phyloP scores from a whole-genome alignment of 306 rosid genomes.

The Sphenostylis stenocarpa region DNA sequence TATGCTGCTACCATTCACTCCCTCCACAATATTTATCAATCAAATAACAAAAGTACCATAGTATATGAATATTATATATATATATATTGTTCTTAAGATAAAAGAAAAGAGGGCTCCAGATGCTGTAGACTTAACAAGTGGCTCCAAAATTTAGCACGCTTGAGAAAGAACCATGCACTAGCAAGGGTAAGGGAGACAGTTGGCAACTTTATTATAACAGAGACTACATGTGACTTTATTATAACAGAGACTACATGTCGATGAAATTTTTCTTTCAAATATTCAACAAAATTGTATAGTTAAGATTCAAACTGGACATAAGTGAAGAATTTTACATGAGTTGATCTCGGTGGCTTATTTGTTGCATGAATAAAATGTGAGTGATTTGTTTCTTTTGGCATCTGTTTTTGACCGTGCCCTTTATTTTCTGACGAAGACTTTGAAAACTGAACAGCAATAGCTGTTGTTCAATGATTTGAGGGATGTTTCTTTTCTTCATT shows the following conservation, averaged over 20 bases:
- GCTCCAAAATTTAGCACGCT: conserved; percentile 41
- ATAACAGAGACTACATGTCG: neutral
- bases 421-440: conserved; percentile 28
- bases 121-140: conserved; percentile 29
- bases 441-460: conserved; percentile 22
- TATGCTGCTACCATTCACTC: neutral
- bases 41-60: too few species aligned
- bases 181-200: conserved; percentile 17
- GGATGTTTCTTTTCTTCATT: conserved; percentile 32
- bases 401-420: conserved; percentile 28
- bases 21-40: neutral
- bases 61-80: too few species aligned
- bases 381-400: neutral
- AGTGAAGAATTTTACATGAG: too few species aligned
- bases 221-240: neutral
- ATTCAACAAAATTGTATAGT: too few species aligned
- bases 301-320: neutral
- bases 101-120: neutral
- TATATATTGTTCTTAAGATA: neutral
- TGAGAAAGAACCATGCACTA: conserved; percentile 22
- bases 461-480: conserved; percentile 36
- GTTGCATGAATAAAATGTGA: conserved; percentile 27
- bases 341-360: neutral
- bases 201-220: neutral
- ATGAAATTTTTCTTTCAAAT: neutral